Percentiles rank a stretch among this genome's conserved stretches.
These are phyloP conservation scores for Elongisporangium anandrum DNA, from an alignment of 352 stramenopile species.

Conservation along the genomic window DNA sequence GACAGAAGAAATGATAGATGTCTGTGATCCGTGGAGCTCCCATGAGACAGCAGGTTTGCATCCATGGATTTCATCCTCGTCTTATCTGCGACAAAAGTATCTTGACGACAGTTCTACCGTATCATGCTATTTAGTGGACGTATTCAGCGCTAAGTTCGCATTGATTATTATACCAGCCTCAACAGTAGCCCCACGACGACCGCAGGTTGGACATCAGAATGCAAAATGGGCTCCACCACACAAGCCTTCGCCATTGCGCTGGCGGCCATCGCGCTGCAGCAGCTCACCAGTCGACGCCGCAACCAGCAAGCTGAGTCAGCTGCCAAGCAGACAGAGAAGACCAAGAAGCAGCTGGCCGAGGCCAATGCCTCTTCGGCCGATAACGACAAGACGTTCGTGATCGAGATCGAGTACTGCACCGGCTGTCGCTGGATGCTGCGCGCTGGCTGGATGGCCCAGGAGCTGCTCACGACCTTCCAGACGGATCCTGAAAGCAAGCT, in stretches of 20 bases:
- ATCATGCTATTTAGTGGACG: not conserved
- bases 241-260: constrained; percentile 23
- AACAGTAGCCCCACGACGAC: constrained; percentile 1
- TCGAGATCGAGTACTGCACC: constrained; percentile 92
- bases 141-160: not conserved
- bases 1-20: not conserved
- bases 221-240: not conserved
- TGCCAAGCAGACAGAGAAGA: constrained; percentile 2
- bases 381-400: constrained; percentile 32
- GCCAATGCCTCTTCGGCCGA: not conserved
- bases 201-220: not conserved
- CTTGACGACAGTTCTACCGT: not conserved
- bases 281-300: constrained; percentile 22
- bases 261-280: constrained; percentile 35
- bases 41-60: not conserved
- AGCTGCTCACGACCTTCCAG: constrained; percentile 92
- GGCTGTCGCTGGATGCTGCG: constrained; percentile 89
- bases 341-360: constrained; percentile 1
- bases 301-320: constrained; percentile 9
- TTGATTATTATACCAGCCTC: not conserved
- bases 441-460: constrained; percentile 86
- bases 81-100: not conserved
- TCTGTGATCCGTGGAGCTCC: not conserved
- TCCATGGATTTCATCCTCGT: no score
- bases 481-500: constrained; percentile 45